A percentile compares a stretch with the other conserved stretches of the same genome.
Evolutionary conservation across 495 filamentous ascomycete species (phyloP).

Genomic region (Penicillium parvum): DNA sequence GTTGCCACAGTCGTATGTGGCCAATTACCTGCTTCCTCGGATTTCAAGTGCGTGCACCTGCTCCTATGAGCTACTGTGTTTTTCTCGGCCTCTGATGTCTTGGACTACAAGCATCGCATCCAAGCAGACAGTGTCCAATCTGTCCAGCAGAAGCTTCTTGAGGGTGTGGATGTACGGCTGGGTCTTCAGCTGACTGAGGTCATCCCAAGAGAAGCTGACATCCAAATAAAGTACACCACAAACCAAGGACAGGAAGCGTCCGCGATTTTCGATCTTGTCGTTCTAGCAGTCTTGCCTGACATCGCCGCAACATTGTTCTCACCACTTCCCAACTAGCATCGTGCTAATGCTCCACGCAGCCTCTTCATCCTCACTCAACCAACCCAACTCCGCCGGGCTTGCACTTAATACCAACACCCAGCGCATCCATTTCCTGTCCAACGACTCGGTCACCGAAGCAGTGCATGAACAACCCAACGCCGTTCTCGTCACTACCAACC

Average conservation of each 20-base stretch:
- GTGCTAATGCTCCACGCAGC: slow-evolving; percentile 4
- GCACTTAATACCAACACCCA: slow-evolving; percentile 7
- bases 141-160: slow-evolving; percentile 40
- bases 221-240: slow-evolving; percentile 10
- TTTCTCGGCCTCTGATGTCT: slow-evolving; percentile 47
- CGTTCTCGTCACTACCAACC: slow-evolving; percentile 30
- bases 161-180: slow-evolving; percentile 17
- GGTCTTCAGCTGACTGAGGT: slow-evolving; percentile 17
- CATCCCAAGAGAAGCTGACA: slow-evolving; percentile 2
- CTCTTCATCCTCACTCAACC: slow-evolving; percentile 2
- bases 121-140: slow-evolving; percentile 40
- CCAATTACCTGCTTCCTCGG: slow-evolving; percentile 47
- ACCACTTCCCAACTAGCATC: slow-evolving; percentile 1
- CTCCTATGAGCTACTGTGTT: slow-evolving; percentile 42
- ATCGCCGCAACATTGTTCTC: slow-evolving; percentile 32
- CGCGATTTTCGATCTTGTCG: slow-evolving; percentile 33
- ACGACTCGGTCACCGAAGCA: slow-evolving; percentile 27
- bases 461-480: slow-evolving; percentile 33
- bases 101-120: slow-evolving; percentile 42
- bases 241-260: slow-evolving; percentile 2
- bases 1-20: slow-evolving; percentile 40
- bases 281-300: slow-evolving; percentile 46
- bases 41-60: slow-evolving; percentile 52
- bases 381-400: neutral
- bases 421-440: slow-evolving; percentile 25